Conservation (phyloP, 768 basidiomycete species). For the Scleroderma bovista region DNA sequence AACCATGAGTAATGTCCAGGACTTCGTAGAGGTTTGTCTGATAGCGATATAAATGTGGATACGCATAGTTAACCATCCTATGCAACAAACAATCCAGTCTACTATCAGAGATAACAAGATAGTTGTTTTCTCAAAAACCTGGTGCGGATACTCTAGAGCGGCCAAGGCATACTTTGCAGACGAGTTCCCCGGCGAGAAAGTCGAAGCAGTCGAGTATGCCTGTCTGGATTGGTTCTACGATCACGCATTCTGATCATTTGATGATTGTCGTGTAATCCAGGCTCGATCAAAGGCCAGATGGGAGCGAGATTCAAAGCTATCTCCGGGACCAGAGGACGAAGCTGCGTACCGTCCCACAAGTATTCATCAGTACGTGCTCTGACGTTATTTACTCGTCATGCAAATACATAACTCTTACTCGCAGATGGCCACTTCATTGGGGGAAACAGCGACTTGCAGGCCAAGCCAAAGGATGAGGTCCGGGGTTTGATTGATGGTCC, state of each 20-base stretch:
- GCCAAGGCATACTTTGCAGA: conserved; percentile 43
- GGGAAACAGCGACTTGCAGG: conserved; percentile 29
- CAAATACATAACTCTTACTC: conserved; percentile 3
- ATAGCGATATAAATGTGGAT: conserved; percentile 7
- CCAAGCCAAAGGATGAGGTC: conserved; percentile 31
- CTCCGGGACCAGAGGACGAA: neutral
- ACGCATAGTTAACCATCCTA: conserved; percentile 27
- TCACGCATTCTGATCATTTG: neutral
- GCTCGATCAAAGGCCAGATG: conserved; percentile 56
- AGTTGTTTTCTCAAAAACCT: conserved; percentile 55
- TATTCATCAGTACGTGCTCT: neutral
- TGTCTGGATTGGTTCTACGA: neutral
- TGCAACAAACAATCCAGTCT: conserved; percentile 31
- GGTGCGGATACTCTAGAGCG: conserved; percentile 46
- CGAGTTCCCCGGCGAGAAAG: conserved; percentile 34
- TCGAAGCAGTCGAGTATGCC: conserved; percentile 47
- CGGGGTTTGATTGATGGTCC: neutral
- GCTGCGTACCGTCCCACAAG: neutral
- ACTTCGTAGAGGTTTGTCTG: neutral
- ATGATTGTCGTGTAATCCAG: conserved; percentile 26
- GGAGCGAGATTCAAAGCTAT: conserved; percentile 50
- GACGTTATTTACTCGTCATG: neutral
- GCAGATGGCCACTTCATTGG: conserved; percentile 7
- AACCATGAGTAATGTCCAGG: neutral
- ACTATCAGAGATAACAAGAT: conserved; percentile 47